Evolutionary conservation across 306 rosid genomes (phyloP).

Genomic region (Malus sieversii): DNA sequence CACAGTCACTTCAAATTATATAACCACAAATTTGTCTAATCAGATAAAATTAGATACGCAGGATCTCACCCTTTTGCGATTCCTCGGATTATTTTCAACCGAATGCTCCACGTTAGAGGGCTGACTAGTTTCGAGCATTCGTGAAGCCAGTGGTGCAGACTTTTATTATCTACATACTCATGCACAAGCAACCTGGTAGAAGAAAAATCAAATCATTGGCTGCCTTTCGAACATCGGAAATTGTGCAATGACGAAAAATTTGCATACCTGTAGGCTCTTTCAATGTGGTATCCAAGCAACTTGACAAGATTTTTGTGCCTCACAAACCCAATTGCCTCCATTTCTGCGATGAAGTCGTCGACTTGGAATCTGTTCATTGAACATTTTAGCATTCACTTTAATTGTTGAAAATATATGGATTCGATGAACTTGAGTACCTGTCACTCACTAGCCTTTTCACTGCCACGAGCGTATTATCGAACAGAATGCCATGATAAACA

Average conservation of each 20-base stretch:
- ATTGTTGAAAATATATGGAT: too few relatives aligned
- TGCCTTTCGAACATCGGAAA: not conserved
- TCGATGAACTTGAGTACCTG: constrained; percentile 29
- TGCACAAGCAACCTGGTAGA: constrained; percentile 39
- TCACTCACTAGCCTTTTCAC: constrained; percentile 37
- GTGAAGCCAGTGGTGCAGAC: constrained; percentile 63
- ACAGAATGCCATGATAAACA: constrained; percentile 48
- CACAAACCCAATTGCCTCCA: constrained; percentile 44
- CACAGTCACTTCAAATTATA: not conserved
- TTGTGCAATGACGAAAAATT: not conserved
- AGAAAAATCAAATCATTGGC: not conserved
- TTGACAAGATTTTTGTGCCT: constrained; percentile 49
- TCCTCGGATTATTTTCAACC: constrained; percentile 47
- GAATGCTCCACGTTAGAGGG: constrained; percentile 53
- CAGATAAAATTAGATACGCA: not conserved
- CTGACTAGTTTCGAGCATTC: constrained; percentile 31
- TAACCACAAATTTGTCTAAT: not conserved
- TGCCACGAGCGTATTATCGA: constrained; percentile 30
- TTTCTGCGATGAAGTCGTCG: constrained; percentile 42
- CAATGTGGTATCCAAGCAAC: constrained; percentile 47
- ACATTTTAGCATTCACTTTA: too few relatives aligned
- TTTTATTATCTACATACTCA: constrained; percentile 50
- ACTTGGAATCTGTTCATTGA: constrained; percentile 25
- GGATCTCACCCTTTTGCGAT: constrained; percentile 62
- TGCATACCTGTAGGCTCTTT: constrained; percentile 35